Evolutionary conservation across 1,284 basidiomycete genomes (phyloP).

Genomic region (Kwoniella shivajii): DNA sequence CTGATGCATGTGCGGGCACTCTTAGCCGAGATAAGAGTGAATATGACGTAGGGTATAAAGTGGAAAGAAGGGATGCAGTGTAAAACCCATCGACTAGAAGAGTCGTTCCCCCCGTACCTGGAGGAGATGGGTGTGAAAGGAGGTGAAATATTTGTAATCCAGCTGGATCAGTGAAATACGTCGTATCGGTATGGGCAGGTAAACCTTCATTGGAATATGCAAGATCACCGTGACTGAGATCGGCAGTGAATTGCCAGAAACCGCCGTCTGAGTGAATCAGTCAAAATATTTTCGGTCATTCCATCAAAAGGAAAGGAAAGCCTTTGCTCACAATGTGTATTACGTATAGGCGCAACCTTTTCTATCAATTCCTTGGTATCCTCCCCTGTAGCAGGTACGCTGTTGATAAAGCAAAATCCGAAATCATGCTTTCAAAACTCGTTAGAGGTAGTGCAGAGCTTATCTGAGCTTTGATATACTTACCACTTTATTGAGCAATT

Average conservation of each 20-base stretch:
- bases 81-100: slow-evolving; percentile 95
- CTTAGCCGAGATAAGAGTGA: slow-evolving; percentile 68
- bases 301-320: background rate
- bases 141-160: slow-evolving; percentile 95
- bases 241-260: slow-evolving; percentile 97
- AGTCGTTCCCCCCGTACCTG: slow-evolving; percentile 80
- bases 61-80: slow-evolving; percentile 75
- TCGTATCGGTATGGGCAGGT: slow-evolving; percentile 92
- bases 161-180: slow-evolving; percentile 90
- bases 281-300: slow-evolving; percentile 4
- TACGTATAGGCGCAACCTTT: slow-evolving; percentile 83
- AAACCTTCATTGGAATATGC: slow-evolving; percentile 84
- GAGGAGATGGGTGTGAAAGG: slow-evolving; percentile 69
- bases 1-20: slow-evolving; percentile 85
- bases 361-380: slow-evolving; percentile 78
- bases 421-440: slow-evolving; percentile 65
- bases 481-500: slow-evolving; percentile 82
- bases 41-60: slow-evolving; percentile 74
- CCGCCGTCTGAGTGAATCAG: slow-evolving; percentile 66
- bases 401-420: slow-evolving; percentile 85
- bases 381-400: slow-evolving; percentile 77
- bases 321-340: slow-evolving; percentile 83
- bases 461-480: slow-evolving; percentile 40
- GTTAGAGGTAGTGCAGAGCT: background rate
- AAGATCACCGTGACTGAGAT: slow-evolving; percentile 86